A percentile compares a stretch with the other conserved stretches of the same genome.
phyloP scores from a whole-genome alignment of 768 basidiomycete genomes.

The Leccinum subtestaceum region DNA sequence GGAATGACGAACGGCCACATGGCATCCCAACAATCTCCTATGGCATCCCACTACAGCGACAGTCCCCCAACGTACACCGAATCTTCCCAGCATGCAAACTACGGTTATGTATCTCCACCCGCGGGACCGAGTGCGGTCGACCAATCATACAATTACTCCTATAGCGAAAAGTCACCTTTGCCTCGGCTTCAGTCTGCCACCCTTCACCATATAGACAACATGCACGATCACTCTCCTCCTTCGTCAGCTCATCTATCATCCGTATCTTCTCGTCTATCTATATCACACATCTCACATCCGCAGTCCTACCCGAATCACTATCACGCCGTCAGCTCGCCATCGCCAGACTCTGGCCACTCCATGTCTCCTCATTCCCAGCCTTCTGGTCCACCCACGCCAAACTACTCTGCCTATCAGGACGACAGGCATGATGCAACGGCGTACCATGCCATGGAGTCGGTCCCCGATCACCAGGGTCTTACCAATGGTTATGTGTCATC shows the following conservation, averaged over 20 bases:
- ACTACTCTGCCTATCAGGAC: conserved; percentile 46
- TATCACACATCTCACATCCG: conserved; percentile 59
- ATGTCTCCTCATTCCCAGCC: conserved; percentile 36
- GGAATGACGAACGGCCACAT: conserved; percentile 37
- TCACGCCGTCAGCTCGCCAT: conserved; percentile 40
- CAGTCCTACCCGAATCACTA: conserved; percentile 41
- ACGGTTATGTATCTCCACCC: conserved; percentile 28
- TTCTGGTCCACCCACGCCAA: conserved; percentile 33
- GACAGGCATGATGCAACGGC: conserved; percentile 39
- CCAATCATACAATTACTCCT: conserved; percentile 30
- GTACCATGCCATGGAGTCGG: conserved; percentile 36
- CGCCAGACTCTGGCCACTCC: conserved; percentile 52
- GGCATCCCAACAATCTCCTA: conserved; percentile 28
- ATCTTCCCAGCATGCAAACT: conserved; percentile 31
- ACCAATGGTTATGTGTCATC: conserved; percentile 34
- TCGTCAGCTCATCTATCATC: conserved; percentile 32
- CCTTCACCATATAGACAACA: conserved; percentile 28
- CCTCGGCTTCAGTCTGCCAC: conserved; percentile 31
- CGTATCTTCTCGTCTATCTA: conserved; percentile 53
- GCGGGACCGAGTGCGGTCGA: conserved; percentile 25
- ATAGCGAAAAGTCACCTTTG: conserved; percentile 29
- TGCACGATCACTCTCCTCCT: conserved; percentile 32
- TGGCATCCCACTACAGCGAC: conserved; percentile 30
- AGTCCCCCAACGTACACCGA: conserved; percentile 31
- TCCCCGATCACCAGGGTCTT: conserved; percentile 29